Evolutionary conservation across 2,329 filamentous ascomycete genomes (phyloP).

Genomic region (Boeremia lycopersici): DNA sequence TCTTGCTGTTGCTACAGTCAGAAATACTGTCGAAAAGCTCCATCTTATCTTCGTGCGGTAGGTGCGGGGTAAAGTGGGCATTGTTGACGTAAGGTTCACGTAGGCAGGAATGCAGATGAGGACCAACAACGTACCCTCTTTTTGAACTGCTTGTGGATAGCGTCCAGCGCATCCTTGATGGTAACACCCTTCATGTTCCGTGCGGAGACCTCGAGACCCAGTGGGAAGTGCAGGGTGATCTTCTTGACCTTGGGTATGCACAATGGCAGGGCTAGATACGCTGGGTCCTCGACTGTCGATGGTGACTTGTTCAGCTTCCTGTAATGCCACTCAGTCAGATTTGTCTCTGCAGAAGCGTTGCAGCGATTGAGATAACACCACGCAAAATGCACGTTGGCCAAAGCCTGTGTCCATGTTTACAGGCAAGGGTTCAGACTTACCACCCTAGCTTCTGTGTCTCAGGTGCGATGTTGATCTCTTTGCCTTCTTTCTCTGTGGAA

Average conservation of each 20-base stretch:
- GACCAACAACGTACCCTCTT: constrained; percentile 74
- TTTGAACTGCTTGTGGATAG: constrained; percentile 95
- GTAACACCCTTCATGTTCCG: constrained; percentile 94
- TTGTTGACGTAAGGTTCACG: not conserved
- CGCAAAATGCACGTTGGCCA: constrained; percentile 2
- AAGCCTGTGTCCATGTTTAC: not conserved
- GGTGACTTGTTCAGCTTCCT: constrained; percentile 96
- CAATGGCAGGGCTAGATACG: constrained; percentile 80
- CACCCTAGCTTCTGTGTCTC: constrained; percentile 90
- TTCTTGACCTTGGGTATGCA: constrained; percentile 86
- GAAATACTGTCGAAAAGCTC: constrained; percentile 4
- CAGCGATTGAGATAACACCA: not conserved
- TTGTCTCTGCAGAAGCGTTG: not conserved
- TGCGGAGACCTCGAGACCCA: constrained; percentile 85
- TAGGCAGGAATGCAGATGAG: not conserved
- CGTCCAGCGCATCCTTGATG: constrained; percentile 94
- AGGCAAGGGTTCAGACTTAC: constrained; percentile 58
- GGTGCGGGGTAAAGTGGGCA: constrained; percentile 12
- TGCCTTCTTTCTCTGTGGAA: constrained; percentile 71
- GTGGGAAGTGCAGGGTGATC: constrained; percentile 89
- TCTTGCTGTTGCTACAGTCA: constrained; percentile 67
- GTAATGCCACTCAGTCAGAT: constrained; percentile 24
- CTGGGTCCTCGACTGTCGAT: constrained; percentile 77
- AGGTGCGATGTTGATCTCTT: constrained; percentile 73
- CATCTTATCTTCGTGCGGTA: not conserved